Evolutionary conservation across 2,329 filamentous ascomycete species (phyloP).

Genomic region (Chalaropsis ovoidea): DNA sequence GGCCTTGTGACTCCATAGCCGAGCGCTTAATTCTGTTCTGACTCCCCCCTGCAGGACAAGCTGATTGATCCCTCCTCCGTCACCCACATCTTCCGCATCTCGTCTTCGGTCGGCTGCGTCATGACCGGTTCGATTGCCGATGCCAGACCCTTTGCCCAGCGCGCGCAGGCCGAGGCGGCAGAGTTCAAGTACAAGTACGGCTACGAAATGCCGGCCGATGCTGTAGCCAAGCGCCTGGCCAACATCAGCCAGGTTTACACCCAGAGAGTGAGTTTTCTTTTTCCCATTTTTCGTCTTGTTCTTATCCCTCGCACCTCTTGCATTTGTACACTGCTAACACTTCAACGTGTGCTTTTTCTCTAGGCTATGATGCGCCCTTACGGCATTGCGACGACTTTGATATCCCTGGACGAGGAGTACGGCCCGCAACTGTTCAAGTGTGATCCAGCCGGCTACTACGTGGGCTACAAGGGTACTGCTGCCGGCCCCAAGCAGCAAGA

Average conservation of each 20-base stretch:
- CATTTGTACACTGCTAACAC: neutral
- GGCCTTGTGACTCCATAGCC: too few relatives aligned
- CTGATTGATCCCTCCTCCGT: constrained; percentile 95
- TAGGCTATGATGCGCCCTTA: constrained; percentile 94
- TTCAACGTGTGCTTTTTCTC: constrained; percentile 25
- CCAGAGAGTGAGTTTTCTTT: constrained; percentile 57
- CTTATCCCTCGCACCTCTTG: neutral
- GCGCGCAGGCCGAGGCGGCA: constrained; percentile 88
- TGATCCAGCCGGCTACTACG: constrained; percentile 95
- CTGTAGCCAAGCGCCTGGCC: constrained; percentile 87
- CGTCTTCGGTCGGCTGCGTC: constrained; percentile 90
- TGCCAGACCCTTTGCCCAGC: constrained; percentile 82
- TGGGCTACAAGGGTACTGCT: constrained; percentile 95
- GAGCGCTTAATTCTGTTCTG: neutral
- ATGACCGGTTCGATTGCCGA: constrained; percentile 99
- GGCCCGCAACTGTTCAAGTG: constrained; percentile 97
- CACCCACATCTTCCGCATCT: constrained; percentile 94
- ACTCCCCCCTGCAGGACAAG: constrained; percentile 62
- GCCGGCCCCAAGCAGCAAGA: constrained; percentile 98
- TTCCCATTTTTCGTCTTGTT: neutral
- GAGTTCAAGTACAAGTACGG: constrained; percentile 98
- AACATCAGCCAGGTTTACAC: constrained; percentile 99
- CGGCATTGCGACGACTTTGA: constrained; percentile 87
- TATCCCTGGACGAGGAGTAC: constrained; percentile 83
- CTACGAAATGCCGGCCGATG: constrained; percentile 99